Evolutionary conservation across 805 yeast species (phyloP).

Genomic region (Spathaspora arborariae): DNA sequence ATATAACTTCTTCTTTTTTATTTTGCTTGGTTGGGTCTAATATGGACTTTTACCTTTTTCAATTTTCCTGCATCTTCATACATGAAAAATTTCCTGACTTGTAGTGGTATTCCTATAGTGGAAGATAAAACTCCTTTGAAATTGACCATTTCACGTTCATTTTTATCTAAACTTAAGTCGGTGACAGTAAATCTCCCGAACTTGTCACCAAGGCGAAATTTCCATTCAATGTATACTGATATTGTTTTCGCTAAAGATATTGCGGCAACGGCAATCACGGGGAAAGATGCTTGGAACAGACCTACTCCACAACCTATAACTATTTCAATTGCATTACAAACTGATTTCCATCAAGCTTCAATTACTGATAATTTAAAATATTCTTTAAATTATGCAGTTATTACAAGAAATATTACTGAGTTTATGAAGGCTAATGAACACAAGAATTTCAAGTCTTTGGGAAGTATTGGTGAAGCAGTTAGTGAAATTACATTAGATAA

Average conservation of each 20-base stretch:
- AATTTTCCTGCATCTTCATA: not conserved
- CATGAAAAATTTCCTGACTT: not conserved
- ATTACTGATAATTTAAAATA: slow-evolving; percentile 72
- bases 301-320: slow-evolving; percentile 63
- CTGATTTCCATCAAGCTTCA: slow-evolving; percentile 75
- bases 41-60: no score
- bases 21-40: not conserved
- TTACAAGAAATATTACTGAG: slow-evolving; percentile 60
- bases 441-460: slow-evolving; percentile 39
- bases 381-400: slow-evolving; percentile 85
- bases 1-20: no score
- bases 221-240: slow-evolving; percentile 25
- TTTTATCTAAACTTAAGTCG: not conserved
- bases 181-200: not conserved
- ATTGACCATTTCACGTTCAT: not conserved
- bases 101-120: not conserved
- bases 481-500: slow-evolving; percentile 41
- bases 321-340: slow-evolving; percentile 55
- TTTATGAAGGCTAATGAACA: slow-evolving; percentile 43
- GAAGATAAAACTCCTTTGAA: not conserved
- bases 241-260: slow-evolving; percentile 52
- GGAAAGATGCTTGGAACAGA: slow-evolving; percentile 73
- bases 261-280: slow-evolving; percentile 58
- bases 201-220: not conserved
- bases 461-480: slow-evolving; percentile 47